These are phyloP conservation scores for Pichiaceae sp. DNA, from an alignment of 1,139 yeast genomes.

Conservation along the genomic window DNA sequence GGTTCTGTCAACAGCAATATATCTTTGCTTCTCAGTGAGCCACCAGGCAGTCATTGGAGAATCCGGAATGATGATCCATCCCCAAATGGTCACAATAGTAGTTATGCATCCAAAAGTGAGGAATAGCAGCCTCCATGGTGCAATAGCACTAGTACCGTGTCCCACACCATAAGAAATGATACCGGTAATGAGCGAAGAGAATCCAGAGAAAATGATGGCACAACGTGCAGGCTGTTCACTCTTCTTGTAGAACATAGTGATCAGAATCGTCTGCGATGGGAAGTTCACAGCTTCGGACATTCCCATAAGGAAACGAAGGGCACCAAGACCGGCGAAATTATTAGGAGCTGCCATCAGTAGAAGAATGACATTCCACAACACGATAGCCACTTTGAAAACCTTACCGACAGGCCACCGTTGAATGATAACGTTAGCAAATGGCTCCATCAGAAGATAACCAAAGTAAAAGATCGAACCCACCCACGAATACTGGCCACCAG, in stretches of 20 bases:
- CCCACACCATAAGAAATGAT: background rate
- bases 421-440: background rate
- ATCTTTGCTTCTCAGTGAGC: conserved; percentile 18
- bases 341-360: conserved; percentile 30
- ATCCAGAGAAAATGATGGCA: background rate
- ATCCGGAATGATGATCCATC: conserved; percentile 5
- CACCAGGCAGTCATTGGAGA: conserved; percentile 6
- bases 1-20: conserved; percentile 24
- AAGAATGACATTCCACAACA: conserved; percentile 36
- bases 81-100: conserved; percentile 1
- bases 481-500: too few relatives aligned
- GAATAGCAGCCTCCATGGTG: background rate
- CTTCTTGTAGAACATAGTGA: conserved; percentile 46
- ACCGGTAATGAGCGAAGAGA: background rate
- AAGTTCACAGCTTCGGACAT: conserved; percentile 42
- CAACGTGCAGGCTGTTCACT: background rate
- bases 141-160: background rate
- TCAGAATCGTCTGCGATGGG: conserved; percentile 45
- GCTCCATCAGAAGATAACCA: conserved; percentile 29
- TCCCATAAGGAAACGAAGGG: conserved; percentile 39
- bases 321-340: conserved; percentile 28
- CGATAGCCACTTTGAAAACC: conserved; percentile 18
- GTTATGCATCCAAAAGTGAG: conserved; percentile 9
- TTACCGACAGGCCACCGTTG: background rate
- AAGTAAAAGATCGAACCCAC: conserved; percentile 44